Evolutionary conservation across 192 early-diverging fungal species (phyloP).

Genomic region (Backusella macrospora): DNA sequence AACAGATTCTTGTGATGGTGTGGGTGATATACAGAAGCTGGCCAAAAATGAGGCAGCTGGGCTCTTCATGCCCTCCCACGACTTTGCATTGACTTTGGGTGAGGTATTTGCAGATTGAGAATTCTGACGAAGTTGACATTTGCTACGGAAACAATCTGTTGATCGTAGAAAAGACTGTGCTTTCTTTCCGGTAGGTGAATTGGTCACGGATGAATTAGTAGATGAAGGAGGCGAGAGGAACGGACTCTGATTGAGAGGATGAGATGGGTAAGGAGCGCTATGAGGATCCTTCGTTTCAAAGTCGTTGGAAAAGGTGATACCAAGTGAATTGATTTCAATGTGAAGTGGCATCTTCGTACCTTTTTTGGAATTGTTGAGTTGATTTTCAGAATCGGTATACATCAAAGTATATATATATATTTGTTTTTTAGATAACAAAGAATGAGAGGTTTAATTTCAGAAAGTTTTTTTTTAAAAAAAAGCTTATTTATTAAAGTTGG

Average conservation of each 20-base stretch:
- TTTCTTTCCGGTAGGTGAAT: constrained; percentile 3
- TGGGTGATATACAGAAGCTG: constrained; percentile 30
- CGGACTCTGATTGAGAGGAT: not conserved
- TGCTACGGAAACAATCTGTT: not conserved
- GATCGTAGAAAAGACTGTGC: not conserved
- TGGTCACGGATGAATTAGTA: constrained; percentile 9
- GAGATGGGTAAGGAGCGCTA: not conserved
- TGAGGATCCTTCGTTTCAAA: not conserved
- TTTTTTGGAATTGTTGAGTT: constrained; percentile 14
- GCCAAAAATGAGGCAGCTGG: constrained; percentile 45
- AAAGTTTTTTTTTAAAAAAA: too few species aligned
- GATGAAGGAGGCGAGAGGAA: constrained; percentile 19
- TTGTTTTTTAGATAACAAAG: too few species aligned
- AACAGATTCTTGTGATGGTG: not conserved
- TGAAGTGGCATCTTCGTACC: constrained; percentile 18
- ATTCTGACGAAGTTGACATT: constrained; percentile 11
- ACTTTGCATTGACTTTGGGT: constrained; percentile 25
- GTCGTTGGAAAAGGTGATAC: constrained; percentile 25
- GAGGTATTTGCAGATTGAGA: constrained; percentile 17
- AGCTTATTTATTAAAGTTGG: too few species aligned
- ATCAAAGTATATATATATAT: constrained; percentile 20
- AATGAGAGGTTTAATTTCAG: too few species aligned
- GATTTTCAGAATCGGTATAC: constrained; percentile 9
- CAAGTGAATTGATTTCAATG: constrained; percentile 36
- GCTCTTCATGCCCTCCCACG: constrained; percentile 34